These are phyloP conservation scores for Xylaria sp. DNA, from an alignment of 2,329 filamentous ascomycete genomes.

Conservation along the genomic window DNA sequence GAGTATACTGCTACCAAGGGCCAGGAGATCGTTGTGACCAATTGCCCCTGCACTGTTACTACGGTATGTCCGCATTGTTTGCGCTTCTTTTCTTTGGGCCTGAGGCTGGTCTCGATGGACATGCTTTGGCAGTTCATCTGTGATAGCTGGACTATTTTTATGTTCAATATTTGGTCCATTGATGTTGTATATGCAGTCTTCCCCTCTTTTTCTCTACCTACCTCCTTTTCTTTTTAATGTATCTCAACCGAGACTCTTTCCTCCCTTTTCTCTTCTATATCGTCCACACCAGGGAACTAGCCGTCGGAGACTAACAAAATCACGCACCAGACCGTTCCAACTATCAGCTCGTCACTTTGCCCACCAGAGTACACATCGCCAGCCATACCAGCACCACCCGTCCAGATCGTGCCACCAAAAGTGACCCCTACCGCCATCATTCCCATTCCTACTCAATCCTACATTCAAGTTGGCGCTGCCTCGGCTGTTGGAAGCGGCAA, in stretches of 20 bases:
- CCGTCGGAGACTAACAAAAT: background rate
- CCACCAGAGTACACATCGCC: slow-evolving; percentile 19
- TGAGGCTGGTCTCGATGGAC: background rate
- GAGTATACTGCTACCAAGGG: slow-evolving; percentile 61
- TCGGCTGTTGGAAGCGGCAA: background rate
- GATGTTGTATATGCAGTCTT: too few species aligned
- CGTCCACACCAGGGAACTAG: background rate
- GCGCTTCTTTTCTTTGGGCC: background rate
- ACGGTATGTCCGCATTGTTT: slow-evolving; percentile 34
- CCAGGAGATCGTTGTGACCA: slow-evolving; percentile 59
- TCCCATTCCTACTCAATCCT: background rate
- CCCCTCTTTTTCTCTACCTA: too few species aligned
- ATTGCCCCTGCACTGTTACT: slow-evolving; percentile 58
- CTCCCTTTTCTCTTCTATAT: too few species aligned
- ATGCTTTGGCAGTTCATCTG: background rate
- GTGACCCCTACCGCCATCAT: background rate
- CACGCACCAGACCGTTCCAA: slow-evolving; percentile 24
- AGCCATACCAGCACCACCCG: slow-evolving; percentile 23
- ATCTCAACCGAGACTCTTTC: too few species aligned
- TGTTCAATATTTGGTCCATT: too few species aligned
- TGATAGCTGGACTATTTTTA: too few species aligned
- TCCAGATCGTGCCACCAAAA: slow-evolving; percentile 11
- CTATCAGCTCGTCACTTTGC: slow-evolving; percentile 33
- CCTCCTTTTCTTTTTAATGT: too few species aligned
- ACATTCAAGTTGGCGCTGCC: slow-evolving; percentile 26